Base-by-base conservation (phyloP, 306 rosid species). In the Carpinus fangiana region DNA sequence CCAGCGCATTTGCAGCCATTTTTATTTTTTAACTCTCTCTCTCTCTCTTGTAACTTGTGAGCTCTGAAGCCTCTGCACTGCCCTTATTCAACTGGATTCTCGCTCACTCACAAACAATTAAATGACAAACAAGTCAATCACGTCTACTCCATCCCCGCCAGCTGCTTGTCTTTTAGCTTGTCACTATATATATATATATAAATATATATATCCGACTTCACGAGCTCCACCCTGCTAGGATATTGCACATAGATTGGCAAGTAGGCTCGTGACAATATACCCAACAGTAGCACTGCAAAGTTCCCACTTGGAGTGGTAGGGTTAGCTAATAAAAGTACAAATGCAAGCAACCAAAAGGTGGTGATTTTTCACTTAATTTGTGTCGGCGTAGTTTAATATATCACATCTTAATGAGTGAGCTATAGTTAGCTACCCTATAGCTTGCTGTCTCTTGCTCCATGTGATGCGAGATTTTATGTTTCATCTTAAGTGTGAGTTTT, bases 81-180 rank as follows among this genome's bases (percentile, higher is more conserved):
- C 34, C 34, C 34, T 31, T 31, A 31, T 31, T 31, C 10, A 2
- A 12, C 43, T 61, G 36, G 68, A 61, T 61, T 48, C 26, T 48
- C 43, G 48, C 57, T 60, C n/a, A 43, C 12, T 20, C 14, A 38
- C 43, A 75, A 12, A 53, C 79, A 64, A 7, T 9, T 38, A 38
- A 53, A 52, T 54, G 80, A 76, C 80, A 76, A 76, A 36, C 23
- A 67, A 67, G 65, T 76, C 80, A 76, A 76, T 51, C 4, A 13
- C 80, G 38, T 45, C 74, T 70, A 52, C 67, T 41, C 55, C 13
- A 17, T 76, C 13, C 74, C 74, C 1, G 45, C 45, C 80, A 76
- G 53, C 67, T 66, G 57, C 36, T 67, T 66, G 70, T 20, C 26
- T 34, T 51, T 10, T 59, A 10, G 5, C 2, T 6, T 5, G 7